Evolutionary conservation across 2,329 filamentous ascomycete genomes (phyloP).

Genomic region (Lachnum nothofagi): DNA sequence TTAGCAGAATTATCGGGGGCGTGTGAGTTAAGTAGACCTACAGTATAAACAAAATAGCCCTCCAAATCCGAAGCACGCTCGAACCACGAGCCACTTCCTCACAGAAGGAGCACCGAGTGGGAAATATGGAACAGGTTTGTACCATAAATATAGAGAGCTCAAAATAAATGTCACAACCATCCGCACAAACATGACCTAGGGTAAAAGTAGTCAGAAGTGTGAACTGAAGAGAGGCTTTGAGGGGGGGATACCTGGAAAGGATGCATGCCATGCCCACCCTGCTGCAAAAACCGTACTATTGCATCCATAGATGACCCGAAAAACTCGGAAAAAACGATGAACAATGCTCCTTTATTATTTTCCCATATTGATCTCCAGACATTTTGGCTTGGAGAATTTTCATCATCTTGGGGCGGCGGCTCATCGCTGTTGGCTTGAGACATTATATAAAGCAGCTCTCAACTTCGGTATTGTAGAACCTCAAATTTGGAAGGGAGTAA

Average conservation of each 20-base stretch:
- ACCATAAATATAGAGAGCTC: constrained; percentile 64
- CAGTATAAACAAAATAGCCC: constrained; percentile 61
- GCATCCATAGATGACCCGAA: constrained; percentile 85
- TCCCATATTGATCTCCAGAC: constrained; percentile 46
- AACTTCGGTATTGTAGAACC: no score
- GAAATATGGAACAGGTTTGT: constrained; percentile 59
- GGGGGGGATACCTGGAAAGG: constrained; percentile 64
- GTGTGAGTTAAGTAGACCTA: constrained; percentile 9
- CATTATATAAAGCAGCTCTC: no score
- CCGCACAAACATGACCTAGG: constrained; percentile 29
- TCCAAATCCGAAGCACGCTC: constrained; percentile 68
- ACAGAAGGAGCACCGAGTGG: constrained; percentile 66
- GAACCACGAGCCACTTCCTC: constrained; percentile 59
- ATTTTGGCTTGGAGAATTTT: constrained; percentile 5
- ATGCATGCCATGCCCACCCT: constrained; percentile 67
- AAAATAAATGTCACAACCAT: constrained; percentile 29
- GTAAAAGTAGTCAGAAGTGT: constrained; percentile 63
- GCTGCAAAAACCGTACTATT: constrained; percentile 69
- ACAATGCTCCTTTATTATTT: constrained; percentile 64
- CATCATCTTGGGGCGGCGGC: constrained; percentile 4
- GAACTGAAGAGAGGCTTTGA: constrained; percentile 54
- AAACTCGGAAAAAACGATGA: constrained; percentile 70
- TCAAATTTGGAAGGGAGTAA: no score
- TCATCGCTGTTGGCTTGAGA: neutral
- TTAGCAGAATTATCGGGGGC: neutral